Base-by-base conservation (phyloP, 2,329 filamentous ascomycete genomes). In the Aspergillus caelatus region DNA sequence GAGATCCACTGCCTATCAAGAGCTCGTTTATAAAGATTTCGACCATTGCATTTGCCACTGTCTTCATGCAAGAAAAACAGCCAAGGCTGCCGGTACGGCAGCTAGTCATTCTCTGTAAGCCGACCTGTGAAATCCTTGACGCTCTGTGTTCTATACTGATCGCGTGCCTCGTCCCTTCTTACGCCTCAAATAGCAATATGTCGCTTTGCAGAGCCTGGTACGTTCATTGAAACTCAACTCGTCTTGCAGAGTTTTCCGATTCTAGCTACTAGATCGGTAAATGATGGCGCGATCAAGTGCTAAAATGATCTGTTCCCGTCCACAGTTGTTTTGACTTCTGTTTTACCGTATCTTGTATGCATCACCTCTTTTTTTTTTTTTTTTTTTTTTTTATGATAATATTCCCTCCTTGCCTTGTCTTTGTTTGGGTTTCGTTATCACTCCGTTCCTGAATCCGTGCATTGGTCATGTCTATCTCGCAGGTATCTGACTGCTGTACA, bases 61-160 rank as follows among this genome's bases (percentile, higher is more conserved):
- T 58, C 48, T 28, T 62, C 23, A 71, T 71, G 67, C 66, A 65
- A 58, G 69, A 71, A 58, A 70, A 68, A 62, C 65, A 72, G 57
- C 85, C 88, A 30, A 91, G 88, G 81, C 84, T 95, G 83, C 92
- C 92, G 0, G 83, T 87, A 48, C 86, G 89, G 84, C 92, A 96
- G 80, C 83, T 96, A 73, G 81, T 88, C 50, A 93, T 96, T 74
- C 81, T 96, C 67, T 89, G 91, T 93, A 84, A 83, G 74, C 70
- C 45, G 39, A 23, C 16, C 14, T 39, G 30, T 12, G 16, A 26
- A 41, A 26, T 14, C 16, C 19, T 54, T 45, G n/a, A 28, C 16
- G 4, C 21, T 41, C 34, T 7, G 19, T 7, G 26, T 43, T 8
- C 32, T 12, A 28, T 46, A 19, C 36, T 55, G 23, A 48, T 46